Evolutionary conservation across 208 protist species (phyloP).

Genomic region (Acanthamoeba sp.): DNA sequence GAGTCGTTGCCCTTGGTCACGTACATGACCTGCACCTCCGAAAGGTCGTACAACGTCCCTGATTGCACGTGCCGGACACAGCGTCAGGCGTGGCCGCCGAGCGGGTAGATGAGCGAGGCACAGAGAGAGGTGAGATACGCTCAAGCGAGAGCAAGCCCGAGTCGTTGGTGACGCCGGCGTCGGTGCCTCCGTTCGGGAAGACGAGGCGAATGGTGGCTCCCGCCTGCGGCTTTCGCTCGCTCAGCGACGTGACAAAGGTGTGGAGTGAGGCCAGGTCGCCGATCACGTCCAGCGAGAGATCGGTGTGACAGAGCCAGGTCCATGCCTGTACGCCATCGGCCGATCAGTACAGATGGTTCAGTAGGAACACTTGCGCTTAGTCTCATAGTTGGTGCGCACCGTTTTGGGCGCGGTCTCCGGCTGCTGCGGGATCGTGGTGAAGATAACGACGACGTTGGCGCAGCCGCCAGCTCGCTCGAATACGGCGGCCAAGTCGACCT

Average conservation of each 20-base stretch:
- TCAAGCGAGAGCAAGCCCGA: neutral
- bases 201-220: neutral
- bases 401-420: neutral
- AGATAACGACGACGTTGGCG: slow-evolving; percentile 8
- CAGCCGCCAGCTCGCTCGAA: neutral
- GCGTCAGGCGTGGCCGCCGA: no score
- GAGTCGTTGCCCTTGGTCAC: neutral
- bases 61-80: no score
- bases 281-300: neutral
- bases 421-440: neutral
- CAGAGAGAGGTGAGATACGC: no score
- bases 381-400: neutral
- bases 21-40: neutral
- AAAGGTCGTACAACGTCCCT: neutral
- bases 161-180: neutral
- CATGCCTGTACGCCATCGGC: neutral
- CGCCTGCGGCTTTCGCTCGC: neutral
- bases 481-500: neutral
- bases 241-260: slow-evolving; percentile 35
- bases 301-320: slow-evolving; percentile 16
- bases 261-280: neutral
- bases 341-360: no score
- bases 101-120: no score
- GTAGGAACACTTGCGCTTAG: no score
- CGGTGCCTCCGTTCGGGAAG: neutral